Conservation (phyloP, 2,329 filamentous ascomycete species). For the Fusarium sulawesiense region DNA sequence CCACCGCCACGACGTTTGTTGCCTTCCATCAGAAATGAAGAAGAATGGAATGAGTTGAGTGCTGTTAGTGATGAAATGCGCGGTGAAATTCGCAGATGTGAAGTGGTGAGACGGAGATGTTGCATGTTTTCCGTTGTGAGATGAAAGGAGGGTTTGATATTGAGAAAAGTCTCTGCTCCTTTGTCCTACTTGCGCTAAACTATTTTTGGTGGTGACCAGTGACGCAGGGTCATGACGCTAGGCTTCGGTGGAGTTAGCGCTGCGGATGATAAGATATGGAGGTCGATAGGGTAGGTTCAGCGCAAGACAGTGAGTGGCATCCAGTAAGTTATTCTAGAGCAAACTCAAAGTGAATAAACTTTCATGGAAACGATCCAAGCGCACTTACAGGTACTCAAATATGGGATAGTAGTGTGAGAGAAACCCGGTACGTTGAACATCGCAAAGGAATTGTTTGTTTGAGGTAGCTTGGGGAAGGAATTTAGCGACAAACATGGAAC, state of each 20-base stretch:
- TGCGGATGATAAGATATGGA: not conserved
- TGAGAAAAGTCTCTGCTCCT: constrained; percentile 28
- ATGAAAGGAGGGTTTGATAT: constrained; percentile 11
- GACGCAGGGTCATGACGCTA: not conserved
- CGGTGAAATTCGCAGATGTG: not conserved
- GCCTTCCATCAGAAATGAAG: constrained; percentile 16
- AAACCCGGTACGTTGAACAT: not conserved
- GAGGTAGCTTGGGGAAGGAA: not conserved
- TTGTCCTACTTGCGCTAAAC: constrained; percentile 9
- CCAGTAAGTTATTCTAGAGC: not conserved
- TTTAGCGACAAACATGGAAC: not conserved
- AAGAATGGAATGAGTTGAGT: not conserved
- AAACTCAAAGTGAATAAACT: not conserved
- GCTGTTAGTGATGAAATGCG: not conserved
- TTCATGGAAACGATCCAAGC: not conserved
- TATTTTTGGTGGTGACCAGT: not conserved
- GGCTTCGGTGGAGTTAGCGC: not conserved
- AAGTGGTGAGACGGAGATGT: constrained; percentile 12
- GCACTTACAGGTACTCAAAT: not conserved
- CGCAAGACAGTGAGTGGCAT: not conserved
- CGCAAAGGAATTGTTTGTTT: not conserved
- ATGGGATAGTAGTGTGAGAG: not conserved
- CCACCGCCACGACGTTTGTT: constrained; percentile 17
- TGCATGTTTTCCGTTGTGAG: constrained; percentile 23
- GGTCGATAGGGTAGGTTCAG: not conserved